phyloP scores from a whole-genome alignment of 2,329 filamentous ascomycete genomes.

The Ophiostoma himal-ulmi region DNA sequence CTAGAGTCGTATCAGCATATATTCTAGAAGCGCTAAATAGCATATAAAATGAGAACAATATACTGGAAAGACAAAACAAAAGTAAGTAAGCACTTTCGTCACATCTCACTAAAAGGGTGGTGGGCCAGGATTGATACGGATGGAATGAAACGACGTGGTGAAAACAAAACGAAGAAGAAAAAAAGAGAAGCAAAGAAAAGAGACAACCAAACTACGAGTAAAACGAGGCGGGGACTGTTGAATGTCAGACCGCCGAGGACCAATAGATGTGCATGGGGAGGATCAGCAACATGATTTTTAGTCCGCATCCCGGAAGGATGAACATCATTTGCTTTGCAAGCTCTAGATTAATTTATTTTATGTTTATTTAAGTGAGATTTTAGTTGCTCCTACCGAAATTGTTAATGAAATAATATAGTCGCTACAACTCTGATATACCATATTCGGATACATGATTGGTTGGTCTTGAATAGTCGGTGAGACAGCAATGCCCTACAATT shows the following conservation, averaged over 20 bases:
- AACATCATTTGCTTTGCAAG: background rate
- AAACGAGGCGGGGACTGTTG: slow-evolving; percentile 17
- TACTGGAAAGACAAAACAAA: background rate
- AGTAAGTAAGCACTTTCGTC: background rate
- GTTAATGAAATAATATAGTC: background rate
- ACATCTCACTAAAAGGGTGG: background rate
- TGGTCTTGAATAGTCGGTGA: background rate
- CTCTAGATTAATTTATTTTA: background rate
- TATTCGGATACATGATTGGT: background rate
- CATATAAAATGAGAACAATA: background rate
- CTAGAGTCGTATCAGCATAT: background rate
- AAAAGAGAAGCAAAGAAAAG: background rate
- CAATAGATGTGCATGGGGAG: slow-evolving; percentile 3
- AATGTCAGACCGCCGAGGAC: slow-evolving; percentile 1
- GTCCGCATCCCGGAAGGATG: background rate
- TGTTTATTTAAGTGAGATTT: background rate
- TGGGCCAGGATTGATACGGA: background rate
- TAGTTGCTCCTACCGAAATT: background rate
- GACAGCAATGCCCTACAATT: background rate
- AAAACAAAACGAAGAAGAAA: background rate
- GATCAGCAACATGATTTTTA: background rate
- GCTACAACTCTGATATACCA: background rate
- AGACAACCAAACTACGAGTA: background rate
- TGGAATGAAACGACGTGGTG: slow-evolving; percentile 1
- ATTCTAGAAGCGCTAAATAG: background rate